Conservation (phyloP, 75 land plant genomes). For the Chamaecyparis obtusa region DNA sequence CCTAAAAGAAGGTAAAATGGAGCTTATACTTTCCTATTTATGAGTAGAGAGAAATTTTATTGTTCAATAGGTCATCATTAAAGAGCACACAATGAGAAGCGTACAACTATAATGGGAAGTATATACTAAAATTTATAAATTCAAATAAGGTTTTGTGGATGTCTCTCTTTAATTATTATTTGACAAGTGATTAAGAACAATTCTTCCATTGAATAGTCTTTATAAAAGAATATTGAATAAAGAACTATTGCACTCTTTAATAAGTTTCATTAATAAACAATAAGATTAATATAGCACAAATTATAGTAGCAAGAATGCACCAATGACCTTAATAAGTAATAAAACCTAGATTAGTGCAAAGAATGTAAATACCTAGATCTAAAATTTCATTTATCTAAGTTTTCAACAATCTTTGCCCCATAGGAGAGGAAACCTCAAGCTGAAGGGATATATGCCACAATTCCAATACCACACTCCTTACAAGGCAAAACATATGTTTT, state of each 20-base stretch:
- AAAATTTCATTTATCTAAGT: neutral
- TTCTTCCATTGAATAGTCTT: too few species aligned
- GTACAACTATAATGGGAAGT: too few species aligned
- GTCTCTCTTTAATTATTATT: constrained; percentile 53
- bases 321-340: too few species aligned
- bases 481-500: neutral
- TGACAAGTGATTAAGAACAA: neutral
- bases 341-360: too few species aligned
- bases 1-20: neutral
- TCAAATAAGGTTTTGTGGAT: neutral
- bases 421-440: constrained; percentile 66
- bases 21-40: neutral
- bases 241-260: too few species aligned
- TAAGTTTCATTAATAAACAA: too few species aligned
- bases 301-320: too few species aligned
- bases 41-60: neutral
- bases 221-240: too few species aligned
- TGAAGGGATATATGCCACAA: constrained; percentile 58
- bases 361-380: too few species aligned
- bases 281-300: too few species aligned
- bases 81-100: neutral
- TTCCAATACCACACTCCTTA: constrained; percentile 70
- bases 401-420: constrained; percentile 28
- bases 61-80: neutral
- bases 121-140: neutral